phyloP scores from a whole-genome alignment of 768 basidiomycete genomes.

The Tephrocybe rancida region DNA sequence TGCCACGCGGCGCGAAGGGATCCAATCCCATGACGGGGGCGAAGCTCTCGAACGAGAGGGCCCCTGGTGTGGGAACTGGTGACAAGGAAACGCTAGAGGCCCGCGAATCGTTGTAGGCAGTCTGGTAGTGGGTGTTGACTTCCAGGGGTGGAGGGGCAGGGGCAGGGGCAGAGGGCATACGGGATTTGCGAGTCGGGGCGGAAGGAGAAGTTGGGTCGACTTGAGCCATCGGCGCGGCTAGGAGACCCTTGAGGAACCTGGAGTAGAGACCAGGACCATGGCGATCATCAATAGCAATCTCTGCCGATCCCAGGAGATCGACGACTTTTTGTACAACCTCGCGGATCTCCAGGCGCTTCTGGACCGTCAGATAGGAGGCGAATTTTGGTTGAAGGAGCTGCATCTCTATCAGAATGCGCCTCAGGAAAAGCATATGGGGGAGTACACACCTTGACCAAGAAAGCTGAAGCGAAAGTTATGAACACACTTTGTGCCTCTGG shows the following conservation, averaged over 20 bases:
- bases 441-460: constrained; percentile 70
- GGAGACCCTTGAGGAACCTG: constrained; percentile 72
- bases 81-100: constrained; percentile 46
- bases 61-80: constrained; percentile 45
- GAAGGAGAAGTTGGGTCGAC: constrained; percentile 25
- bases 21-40: constrained; percentile 43
- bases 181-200: constrained; percentile 10
- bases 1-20: constrained; percentile 36
- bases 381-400: constrained; percentile 83
- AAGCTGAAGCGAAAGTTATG: constrained; percentile 78
- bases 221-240: constrained; percentile 58
- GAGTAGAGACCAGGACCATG: constrained; percentile 84
- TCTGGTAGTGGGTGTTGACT: background rate
- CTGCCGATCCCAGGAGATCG: constrained; percentile 66
- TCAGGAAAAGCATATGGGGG: background rate
- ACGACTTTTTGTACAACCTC: constrained; percentile 65
- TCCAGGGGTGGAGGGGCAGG: background rate
- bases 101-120: constrained; percentile 32
- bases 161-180: background rate
- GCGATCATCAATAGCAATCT: constrained; percentile 77
- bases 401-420: background rate
- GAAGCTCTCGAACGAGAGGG: constrained; percentile 50
- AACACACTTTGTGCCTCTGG: constrained; percentile 83
- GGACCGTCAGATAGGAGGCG: constrained; percentile 54
- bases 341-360: constrained; percentile 65